Conservation (phyloP, 2,329 filamentous ascomycete species). For the Xylaria multiplex region DNA sequence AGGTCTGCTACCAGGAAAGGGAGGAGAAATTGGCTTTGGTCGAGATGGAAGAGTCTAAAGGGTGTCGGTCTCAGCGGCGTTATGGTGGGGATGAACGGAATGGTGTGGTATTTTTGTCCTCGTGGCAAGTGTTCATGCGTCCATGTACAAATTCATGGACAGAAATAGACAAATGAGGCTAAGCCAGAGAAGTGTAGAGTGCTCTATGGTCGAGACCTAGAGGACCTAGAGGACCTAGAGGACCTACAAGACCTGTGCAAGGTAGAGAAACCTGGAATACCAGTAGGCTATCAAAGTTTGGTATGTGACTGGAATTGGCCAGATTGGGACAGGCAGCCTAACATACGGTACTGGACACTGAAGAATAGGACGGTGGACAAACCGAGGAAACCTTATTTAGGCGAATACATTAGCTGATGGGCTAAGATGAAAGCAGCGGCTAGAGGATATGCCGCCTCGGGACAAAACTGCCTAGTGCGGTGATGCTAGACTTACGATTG, state of each 20-base stretch:
- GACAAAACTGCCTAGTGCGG: background rate
- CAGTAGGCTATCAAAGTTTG: background rate
- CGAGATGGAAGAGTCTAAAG: background rate
- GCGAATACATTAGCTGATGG: slow-evolving; percentile 15
- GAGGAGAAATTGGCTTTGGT: background rate
- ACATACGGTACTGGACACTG: background rate
- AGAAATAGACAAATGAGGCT: background rate
- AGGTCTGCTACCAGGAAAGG: background rate
- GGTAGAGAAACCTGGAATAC: background rate
- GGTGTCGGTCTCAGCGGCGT: background rate
- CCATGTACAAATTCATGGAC: background rate
- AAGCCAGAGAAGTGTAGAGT: background rate
- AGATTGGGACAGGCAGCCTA: slow-evolving; percentile 1
- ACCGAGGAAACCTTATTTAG: slow-evolving; percentile 21
- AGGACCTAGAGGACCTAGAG: background rate
- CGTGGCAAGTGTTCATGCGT: background rate
- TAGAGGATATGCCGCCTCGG: slow-evolving; percentile 2
- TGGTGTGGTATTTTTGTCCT: background rate
- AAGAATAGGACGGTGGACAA: slow-evolving; percentile 3
- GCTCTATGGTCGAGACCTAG: background rate
- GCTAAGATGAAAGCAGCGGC: slow-evolving; percentile 17
- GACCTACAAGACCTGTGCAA: background rate
- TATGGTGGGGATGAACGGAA: background rate
- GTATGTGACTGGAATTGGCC: background rate
- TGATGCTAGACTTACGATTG: slow-evolving; percentile 30